These are phyloP conservation scores for Mucor irregularis DNA, from an alignment of 371 early-diverging fungal species.

Conservation along the genomic window DNA sequence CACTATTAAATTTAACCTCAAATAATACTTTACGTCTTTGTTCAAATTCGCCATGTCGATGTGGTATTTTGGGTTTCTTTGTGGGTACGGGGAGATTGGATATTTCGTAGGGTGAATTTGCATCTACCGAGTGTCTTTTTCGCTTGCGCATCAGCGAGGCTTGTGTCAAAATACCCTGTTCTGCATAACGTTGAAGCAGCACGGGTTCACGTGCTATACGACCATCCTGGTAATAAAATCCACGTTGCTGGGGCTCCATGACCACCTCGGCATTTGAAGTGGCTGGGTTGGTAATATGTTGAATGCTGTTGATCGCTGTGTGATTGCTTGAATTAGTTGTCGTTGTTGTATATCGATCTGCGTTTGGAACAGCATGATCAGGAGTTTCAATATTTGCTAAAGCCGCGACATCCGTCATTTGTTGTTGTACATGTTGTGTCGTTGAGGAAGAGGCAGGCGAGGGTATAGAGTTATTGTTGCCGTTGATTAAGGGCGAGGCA, in stretches of 20 bases:
- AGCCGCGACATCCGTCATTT: background rate
- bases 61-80: slow-evolving; percentile 52
- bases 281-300: background rate
- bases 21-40: slow-evolving; percentile 41
- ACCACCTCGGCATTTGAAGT: slow-evolving; percentile 1
- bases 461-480: slow-evolving; percentile 4
- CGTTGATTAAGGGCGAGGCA: background rate
- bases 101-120: slow-evolving; percentile 21
- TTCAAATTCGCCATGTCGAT: slow-evolving; percentile 54
- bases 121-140: slow-evolving; percentile 37
- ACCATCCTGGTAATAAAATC: slow-evolving; percentile 48
- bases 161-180: slow-evolving; percentile 47
- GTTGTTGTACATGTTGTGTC: background rate
- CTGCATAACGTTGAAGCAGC: slow-evolving; percentile 43
- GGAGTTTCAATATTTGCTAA: background rate
- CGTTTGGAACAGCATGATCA: background rate
- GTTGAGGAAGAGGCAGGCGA: background rate
- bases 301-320: slow-evolving; percentile 1
- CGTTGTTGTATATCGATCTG: background rate
- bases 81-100: slow-evolving; percentile 22
- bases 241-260: slow-evolving; percentile 47
- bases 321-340: background rate
- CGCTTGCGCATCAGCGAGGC: slow-evolving; percentile 46
- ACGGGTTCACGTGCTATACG: slow-evolving; percentile 44
- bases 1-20: background rate